Evolutionary conservation across 2,329 filamentous ascomycete species (phyloP), one percentile per base, ranked within the genome.

Genomic region (Atkinsonella hypoxylon): DNA sequence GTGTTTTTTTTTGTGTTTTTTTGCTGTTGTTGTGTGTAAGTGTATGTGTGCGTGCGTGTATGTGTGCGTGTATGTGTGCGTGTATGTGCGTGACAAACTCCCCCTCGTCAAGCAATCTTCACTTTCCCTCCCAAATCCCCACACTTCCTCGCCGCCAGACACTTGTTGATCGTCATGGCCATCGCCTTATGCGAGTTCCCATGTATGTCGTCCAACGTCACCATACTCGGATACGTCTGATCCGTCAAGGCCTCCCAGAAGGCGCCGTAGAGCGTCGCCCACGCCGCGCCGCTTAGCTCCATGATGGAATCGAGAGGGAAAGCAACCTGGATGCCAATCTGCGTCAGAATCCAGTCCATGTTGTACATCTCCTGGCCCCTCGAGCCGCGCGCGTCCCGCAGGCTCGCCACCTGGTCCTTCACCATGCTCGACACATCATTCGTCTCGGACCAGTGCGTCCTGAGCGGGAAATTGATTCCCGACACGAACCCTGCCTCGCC

Each of bases 161-260:
- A 67, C 36, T 58, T 53, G 36, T 67, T 67, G 51, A 66, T 54
- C 8, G 55, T 54, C 54, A 62, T 59, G 22, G 50, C 58, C 26
- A 65, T 50, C 17, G 49, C 50, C 56, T 59, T 62, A 22, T 56
- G 52, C 54, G 57, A 57, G 18, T 52, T 53, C 1, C 55, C 56
- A 5, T 61, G 56, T 15, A 66, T 55, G 13, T 51, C 52, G 38
- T 67, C 63, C 44, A 65, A 53, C 18, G 59, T 55, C 32, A 67
- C 50, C 64, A 64, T 67, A 51, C 64, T 67, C 9, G 65, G 64
- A 44, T 65, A 67, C 10, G 47, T 45, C 10, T 52, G 10, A 38
- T 54, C 56, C 1, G 53, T 58, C 5, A 62, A 47, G 4, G 18
- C 49, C 1, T 51, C 44, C 62, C 64, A 67, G 18, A 63, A 41